Evolutionary conservation across 768 basidiomycete species (phyloP), one percentile per base, ranked within the genome.

Genomic region (Crassisporium funariophilum): DNA sequence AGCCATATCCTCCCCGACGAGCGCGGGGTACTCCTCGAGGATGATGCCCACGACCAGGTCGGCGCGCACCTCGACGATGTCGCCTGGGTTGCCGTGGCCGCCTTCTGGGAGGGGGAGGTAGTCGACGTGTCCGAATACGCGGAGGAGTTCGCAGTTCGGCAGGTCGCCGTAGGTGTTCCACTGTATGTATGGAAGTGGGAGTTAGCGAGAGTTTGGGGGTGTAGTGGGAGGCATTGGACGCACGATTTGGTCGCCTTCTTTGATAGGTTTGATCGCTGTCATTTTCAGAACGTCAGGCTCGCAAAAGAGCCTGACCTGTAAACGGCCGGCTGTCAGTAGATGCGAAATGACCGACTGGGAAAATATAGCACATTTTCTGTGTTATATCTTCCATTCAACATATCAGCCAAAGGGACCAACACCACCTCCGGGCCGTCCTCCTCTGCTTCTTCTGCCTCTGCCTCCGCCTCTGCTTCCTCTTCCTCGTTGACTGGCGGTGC

Each of bases 391-490:
- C 95, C 97, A 59, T 99, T 99, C 39, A 99, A 71, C 72, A 98
- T 83, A 66, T 99, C 97, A 3, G 97, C 97, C 72, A 98, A 83
- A 0, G 95, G 95, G 4, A 98, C 88, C 93, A 98, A 94, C 2
- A 88, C 83, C 8, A 90, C 82, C 51, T 88, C 82, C 8, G 77
- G 74, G 5, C 79, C 60, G 55, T 61, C 66, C 57, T 70, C 69
- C 2, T 65, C 65, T 16, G 75, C 78, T 3, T 75, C 72, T 10
- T 71, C 72, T 4, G 57, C 58, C 1, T 64, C 72, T 15, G 68
- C 71, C 16, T 64, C 65, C n/a, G 67, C 72, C 35, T 54, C 29
- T 66, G 71, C 38, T 69, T 56, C 37, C 65, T 63, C 70, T 3
- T 67, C 68, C 8, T 56, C 57, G 6, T 63, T 72, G 11, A 68